phyloP scores from a whole-genome alignment of 352 stramenopile genomes.

The Pelagophyceae sp. region DNA sequence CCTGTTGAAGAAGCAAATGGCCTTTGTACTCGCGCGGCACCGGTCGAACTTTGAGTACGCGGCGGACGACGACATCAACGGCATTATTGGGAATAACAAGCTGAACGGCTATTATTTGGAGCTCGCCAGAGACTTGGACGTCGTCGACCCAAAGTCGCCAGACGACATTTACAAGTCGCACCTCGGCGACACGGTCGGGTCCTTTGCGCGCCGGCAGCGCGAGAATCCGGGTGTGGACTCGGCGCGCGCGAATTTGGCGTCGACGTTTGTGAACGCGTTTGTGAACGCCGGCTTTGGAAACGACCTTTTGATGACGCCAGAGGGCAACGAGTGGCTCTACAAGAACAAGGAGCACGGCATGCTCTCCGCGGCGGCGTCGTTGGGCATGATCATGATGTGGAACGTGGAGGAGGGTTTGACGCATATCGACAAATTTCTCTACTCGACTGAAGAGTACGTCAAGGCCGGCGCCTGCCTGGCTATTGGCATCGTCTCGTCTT shows the following conservation, averaged over 20 bases:
- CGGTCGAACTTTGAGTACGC: constrained; percentile 77
- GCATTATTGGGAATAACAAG: constrained; percentile 88
- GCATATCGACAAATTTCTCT: constrained; percentile 98
- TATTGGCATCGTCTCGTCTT: constrained; percentile 81
- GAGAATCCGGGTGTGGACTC: constrained; percentile 73
- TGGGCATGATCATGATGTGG: constrained; percentile 97
- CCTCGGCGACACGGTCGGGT: constrained; percentile 81
- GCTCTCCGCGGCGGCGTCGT: constrained; percentile 91
- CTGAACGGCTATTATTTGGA: constrained; percentile 90
- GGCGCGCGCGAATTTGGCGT: constrained; percentile 93
- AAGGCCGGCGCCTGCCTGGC: constrained; percentile 94
- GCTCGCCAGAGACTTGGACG: constrained; percentile 90
- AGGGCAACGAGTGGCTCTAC: constrained; percentile 94
- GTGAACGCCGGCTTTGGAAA: constrained; percentile 96
- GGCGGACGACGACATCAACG: constrained; percentile 79
- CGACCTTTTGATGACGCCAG: constrained; percentile 73
- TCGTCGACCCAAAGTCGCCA: constrained; percentile 89
- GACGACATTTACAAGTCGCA: constrained; percentile 99
- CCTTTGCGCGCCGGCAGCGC: constrained; percentile 51
- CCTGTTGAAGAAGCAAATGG: constrained; percentile 77
- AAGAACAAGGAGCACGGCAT: constrained; percentile 99
- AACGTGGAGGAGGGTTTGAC: constrained; percentile 98
- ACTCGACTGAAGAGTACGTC: constrained; percentile 93
- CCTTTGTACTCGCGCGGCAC: constrained; percentile 86
- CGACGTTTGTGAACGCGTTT: constrained; percentile 98